These are phyloP conservation scores for Kuraishia hungarica DNA, from an alignment of 805 yeast species.

Conservation along the genomic window DNA sequence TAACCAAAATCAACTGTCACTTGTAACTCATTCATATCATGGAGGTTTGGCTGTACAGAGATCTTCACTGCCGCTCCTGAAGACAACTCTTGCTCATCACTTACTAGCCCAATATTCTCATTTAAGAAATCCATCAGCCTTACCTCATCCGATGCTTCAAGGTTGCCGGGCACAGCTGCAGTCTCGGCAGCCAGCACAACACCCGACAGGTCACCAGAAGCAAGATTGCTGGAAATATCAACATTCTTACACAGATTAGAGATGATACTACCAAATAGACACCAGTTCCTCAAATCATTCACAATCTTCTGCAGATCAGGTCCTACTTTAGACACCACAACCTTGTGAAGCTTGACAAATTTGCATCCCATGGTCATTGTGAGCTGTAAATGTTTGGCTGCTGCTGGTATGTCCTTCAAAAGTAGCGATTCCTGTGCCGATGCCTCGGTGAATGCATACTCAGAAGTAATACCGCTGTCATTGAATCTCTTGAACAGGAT, in stretches of 20 bases:
- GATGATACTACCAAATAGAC: background rate
- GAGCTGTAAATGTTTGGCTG: background rate
- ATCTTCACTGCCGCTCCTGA: background rate
- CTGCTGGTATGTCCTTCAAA: background rate
- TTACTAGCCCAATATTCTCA: background rate
- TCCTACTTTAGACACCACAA: slow-evolving; percentile 1
- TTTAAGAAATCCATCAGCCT: slow-evolving; percentile 2
- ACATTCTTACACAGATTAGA: background rate
- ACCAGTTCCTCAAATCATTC: slow-evolving; percentile 4
- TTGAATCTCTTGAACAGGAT: background rate
- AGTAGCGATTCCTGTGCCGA: background rate
- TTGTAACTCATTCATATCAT: background rate
- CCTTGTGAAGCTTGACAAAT: slow-evolving; percentile 4
- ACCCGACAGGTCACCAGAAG: background rate
- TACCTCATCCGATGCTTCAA: background rate
- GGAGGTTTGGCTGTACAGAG: background rate
- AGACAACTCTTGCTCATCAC: background rate
- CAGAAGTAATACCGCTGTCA: background rate
- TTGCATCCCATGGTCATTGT: slow-evolving; percentile 1
- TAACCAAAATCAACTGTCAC: background rate
- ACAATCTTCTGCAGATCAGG: background rate
- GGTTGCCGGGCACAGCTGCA: background rate
- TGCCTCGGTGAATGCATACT: background rate
- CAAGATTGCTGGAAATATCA: background rate
- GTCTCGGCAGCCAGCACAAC: slow-evolving; percentile 1